Evolutionary conservation across 2,329 filamentous ascomycete species (phyloP).

Genomic region (Sporothrix brasiliensis): DNA sequence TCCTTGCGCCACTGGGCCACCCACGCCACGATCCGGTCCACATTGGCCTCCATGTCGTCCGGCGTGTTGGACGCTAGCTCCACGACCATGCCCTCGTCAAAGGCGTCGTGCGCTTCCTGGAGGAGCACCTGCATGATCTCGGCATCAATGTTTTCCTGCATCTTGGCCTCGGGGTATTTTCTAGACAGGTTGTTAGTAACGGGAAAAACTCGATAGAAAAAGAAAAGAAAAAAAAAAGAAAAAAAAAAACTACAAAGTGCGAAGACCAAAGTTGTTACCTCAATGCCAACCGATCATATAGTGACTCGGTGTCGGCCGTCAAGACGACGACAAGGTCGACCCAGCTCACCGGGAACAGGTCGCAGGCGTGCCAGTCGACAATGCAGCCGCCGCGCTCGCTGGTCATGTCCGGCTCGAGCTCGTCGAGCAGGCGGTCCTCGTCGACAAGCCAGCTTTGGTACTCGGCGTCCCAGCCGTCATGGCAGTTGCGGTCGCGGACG

Average conservation of each 20-base stretch:
- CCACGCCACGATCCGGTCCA: constrained; percentile 83
- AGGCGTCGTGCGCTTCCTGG: constrained; percentile 85
- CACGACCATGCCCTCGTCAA: constrained; percentile 83
- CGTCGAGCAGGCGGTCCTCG: constrained; percentile 88
- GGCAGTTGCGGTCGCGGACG: constrained; percentile 84
- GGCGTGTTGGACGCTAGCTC: constrained; percentile 80
- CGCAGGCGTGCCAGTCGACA: constrained; percentile 98
- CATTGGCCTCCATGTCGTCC: constrained; percentile 85
- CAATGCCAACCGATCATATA: constrained; percentile 81
- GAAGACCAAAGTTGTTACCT: constrained; percentile 54
- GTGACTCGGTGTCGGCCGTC: constrained; percentile 73
- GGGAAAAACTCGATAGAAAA: background rate
- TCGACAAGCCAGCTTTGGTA: constrained; percentile 90
- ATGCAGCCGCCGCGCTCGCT: constrained; percentile 81
- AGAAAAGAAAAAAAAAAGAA: background rate
- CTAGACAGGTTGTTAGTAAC: constrained; percentile 45
- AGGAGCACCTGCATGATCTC: constrained; percentile 97
- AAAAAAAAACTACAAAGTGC: background rate
- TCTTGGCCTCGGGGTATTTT: constrained; percentile 80
- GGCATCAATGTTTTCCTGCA: constrained; percentile 94
- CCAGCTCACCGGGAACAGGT: constrained; percentile 90
- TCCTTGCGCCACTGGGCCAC: constrained; percentile 78
- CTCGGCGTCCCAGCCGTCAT: constrained; percentile 85
- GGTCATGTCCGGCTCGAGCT: constrained; percentile 71
- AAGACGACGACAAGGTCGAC: constrained; percentile 94